Percentiles rank a stretch among this genome's conserved stretches.
phyloP scores from a whole-genome alignment of 345 rosid genomes.

The Physaria fendleri region DNA sequence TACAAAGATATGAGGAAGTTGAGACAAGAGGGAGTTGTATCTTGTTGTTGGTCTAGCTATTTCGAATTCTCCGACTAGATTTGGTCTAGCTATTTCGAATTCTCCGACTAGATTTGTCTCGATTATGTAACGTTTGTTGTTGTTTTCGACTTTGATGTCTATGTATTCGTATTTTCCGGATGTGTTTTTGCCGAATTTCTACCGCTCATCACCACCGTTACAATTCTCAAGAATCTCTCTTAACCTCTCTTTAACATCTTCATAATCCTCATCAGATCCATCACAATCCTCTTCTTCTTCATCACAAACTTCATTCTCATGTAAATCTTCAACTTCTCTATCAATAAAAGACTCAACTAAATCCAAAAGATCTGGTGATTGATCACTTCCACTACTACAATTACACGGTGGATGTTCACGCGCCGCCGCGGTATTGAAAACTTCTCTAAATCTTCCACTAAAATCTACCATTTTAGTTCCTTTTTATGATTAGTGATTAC shows the following conservation, averaged over 20 bases:
- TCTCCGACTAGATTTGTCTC: slow-evolving; percentile 49
- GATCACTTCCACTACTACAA: slow-evolving; percentile 82
- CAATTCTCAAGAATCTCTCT: slow-evolving; percentile 19
- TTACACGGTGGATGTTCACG: slow-evolving; percentile 33
- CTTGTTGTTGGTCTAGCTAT: slow-evolving; percentile 58
- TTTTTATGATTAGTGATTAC: neutral
- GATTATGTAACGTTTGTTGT: slow-evolving; percentile 48
- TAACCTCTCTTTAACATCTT: slow-evolving; percentile 37
- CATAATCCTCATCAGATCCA: slow-evolving; percentile 27
- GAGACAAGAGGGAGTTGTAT: slow-evolving; percentile 36
- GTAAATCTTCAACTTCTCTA: slow-evolving; percentile 28
- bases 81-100: slow-evolving; percentile 69
- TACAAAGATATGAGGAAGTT: slow-evolving; percentile 45
- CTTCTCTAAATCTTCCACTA: slow-evolving; percentile 31
- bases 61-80: slow-evolving; percentile 52
- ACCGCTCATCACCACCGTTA: slow-evolving; percentile 22
- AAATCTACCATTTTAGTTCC: slow-evolving; percentile 23
- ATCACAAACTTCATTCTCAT: neutral
- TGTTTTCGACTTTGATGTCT: slow-evolving; percentile 38
- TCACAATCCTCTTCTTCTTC: slow-evolving; percentile 12
- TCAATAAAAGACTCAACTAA: slow-evolving; percentile 75
- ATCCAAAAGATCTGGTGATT: slow-evolving; percentile 58
- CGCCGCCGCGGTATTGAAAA: slow-evolving; percentile 35
- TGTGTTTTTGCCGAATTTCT: no score
- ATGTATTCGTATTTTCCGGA: slow-evolving; percentile 67